These are phyloP conservation scores for Chloris gayana DNA, from an alignment of 176 grass and related monocot species.

Conservation along the genomic window DNA sequence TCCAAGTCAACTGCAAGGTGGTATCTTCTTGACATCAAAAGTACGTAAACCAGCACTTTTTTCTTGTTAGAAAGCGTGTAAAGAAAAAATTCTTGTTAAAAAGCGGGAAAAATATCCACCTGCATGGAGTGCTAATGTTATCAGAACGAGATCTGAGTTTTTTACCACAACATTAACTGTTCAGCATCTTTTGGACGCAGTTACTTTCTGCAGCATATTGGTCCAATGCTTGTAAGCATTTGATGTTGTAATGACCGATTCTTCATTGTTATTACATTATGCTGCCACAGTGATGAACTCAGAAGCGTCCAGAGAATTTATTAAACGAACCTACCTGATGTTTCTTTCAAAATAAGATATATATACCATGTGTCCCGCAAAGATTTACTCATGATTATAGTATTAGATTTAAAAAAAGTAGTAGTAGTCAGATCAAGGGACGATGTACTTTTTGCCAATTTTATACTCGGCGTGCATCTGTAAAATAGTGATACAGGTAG, in stretches of 20 bases:
- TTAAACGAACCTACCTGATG: conserved; percentile 11
- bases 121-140: neutral
- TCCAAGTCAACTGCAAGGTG: neutral
- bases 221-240: neutral
- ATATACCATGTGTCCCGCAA: neutral
- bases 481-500: neutral
- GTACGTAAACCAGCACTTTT: neutral
- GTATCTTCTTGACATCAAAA: neutral
- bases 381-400: neutral
- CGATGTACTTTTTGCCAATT: neutral
- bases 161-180: neutral
- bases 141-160: neutral
- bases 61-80: neutral
- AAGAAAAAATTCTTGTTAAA: neutral
- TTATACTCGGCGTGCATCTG: neutral
- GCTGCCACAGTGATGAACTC: conserved; percentile 10
- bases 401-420: too few relatives aligned
- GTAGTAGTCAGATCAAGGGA: neutral
- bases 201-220: neutral
- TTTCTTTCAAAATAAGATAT: neutral
- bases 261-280: neutral
- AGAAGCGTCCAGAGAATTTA: neutral
- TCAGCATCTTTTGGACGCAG: neutral
- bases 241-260: neutral
- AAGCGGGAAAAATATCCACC: neutral